These are phyloP conservation scores for Hyphopichia buzzinii DNA, from an alignment of 1,139 yeast species.

Conservation along the genomic window DNA sequence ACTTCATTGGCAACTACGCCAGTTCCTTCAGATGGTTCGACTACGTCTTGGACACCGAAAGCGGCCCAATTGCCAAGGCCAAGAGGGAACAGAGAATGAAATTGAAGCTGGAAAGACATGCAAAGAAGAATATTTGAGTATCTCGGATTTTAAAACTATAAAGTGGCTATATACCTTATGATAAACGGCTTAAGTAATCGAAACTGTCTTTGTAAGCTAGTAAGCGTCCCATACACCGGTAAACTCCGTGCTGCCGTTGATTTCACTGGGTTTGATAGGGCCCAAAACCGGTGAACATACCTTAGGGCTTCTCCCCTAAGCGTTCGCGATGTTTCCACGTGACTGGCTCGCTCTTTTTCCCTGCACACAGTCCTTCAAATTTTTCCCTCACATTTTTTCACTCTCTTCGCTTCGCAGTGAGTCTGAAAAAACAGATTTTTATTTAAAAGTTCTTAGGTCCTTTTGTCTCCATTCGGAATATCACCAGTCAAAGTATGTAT, in stretches of 20 bases:
- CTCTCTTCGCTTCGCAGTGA: constrained; percentile 1
- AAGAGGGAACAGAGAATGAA: constrained; percentile 60
- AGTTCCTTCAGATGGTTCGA: constrained; percentile 97
- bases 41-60: constrained; percentile 75
- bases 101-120: constrained; percentile 40
- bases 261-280: too few relatives aligned
- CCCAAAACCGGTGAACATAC: too few relatives aligned
- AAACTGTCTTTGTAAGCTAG: too few relatives aligned
- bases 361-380: constrained; percentile 1
- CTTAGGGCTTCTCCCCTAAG: too few relatives aligned
- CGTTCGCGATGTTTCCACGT: too few relatives aligned
- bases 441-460: constrained; percentile 5
- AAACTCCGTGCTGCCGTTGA: too few relatives aligned
- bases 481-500: constrained; percentile 14
- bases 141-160: background rate
- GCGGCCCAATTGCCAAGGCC: constrained; percentile 65
- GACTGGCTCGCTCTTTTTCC: background rate
- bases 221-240: too few relatives aligned
- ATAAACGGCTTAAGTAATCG: too few relatives aligned
- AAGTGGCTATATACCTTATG: too few relatives aligned
- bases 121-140: constrained; percentile 8
- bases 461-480: constrained; percentile 12
- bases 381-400: constrained; percentile 1
- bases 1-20: constrained; percentile 89
- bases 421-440: background rate